Base-by-base conservation (phyloP, 2,329 filamentous ascomycete species). In the Fusarium sp. region DNA sequence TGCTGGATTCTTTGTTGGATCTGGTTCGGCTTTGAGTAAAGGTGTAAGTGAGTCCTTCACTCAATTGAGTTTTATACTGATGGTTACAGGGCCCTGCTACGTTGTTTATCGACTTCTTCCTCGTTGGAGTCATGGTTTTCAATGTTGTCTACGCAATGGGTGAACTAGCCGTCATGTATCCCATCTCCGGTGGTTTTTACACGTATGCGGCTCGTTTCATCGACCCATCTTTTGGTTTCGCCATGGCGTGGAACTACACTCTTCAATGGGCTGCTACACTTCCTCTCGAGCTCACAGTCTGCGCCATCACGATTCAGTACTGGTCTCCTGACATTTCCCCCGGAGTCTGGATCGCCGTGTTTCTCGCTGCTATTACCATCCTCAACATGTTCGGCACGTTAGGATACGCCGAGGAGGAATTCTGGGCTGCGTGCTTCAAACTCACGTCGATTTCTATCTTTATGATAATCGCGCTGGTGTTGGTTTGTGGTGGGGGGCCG, bases 1-100 rank as follows among this genome's bases (percentile, higher is more conserved):
- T 79, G 88, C 88, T 78, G 88, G 88, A 80, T 89, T 90, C 83
- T 90, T 90, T 80, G 88, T 90, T 77, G 88, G 88, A 74, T 89
- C 88, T 56, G 88, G 88, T 71, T 79, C 81, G 72, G 88, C 88
- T 42, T 81, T 90, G 35, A 76, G 76, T 67, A 84, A 81, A 57
- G 88, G 88, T 82, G 70, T 73, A 73, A 73, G 70, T 56, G 19
- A 21, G 2, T 1, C 9, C 0, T 6, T 38, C 4, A 30, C 13
- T n/a, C 2, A 2, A 10, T 2, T 37, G 30, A 13, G 9, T 3
- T 3, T 9, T 18, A 15, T 0, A 16, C 43, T 68, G 18, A 68
- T 23, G 12, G 0, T 6, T 5, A 3, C 19, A 73, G 70, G 86
- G 85, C 19, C 85, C 85, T 50, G 85, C 78, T 18, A 84, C 83